A percentile compares a stretch with the other conserved stretches of the same genome.
Evolutionary conservation across 371 early-diverging fungal genomes (phyloP).

Genomic region (Capniomyces stellatus): DNA sequence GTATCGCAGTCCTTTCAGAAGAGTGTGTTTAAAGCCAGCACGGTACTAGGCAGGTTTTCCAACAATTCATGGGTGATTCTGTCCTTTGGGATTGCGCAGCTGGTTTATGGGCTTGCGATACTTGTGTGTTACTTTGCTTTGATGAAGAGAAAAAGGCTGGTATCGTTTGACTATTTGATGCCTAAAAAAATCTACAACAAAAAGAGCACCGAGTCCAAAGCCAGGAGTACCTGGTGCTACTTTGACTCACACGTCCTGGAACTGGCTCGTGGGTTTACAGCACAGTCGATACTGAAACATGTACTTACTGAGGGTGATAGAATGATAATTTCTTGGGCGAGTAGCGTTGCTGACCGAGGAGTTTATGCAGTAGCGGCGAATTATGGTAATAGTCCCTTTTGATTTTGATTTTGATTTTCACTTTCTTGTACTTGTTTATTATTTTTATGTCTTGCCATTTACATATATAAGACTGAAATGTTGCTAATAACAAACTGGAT

Average conservation of each 20-base stretch:
- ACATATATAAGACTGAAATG: constrained; percentile 24
- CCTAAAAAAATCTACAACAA: constrained; percentile 3
- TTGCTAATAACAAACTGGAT: no score
- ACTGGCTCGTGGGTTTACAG: constrained; percentile 55
- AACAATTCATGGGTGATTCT: constrained; percentile 36
- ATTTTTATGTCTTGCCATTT: background rate
- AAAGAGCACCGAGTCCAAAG: background rate
- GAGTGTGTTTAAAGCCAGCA: background rate
- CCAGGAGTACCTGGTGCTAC: background rate
- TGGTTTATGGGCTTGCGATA: constrained; percentile 38
- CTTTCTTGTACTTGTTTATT: background rate
- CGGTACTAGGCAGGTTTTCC: background rate
- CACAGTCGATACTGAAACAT: constrained; percentile 78
- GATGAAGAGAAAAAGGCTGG: constrained; percentile 7
- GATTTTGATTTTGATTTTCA: background rate
- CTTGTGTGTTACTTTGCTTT: constrained; percentile 31
- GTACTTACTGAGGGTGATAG: constrained; percentile 89
- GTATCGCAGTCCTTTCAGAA: constrained; percentile 1
- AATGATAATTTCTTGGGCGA: constrained; percentile 52
- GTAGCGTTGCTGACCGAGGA: constrained; percentile 44
- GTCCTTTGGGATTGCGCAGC: constrained; percentile 60
- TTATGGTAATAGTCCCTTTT: constrained; percentile 34
- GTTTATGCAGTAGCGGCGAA: constrained; percentile 69
- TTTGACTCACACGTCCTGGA: constrained; percentile 7
- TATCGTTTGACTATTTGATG: background rate